Evolutionary conservation across 1,284 basidiomycete species (phyloP), one percentile per base, ranked within the genome.

Genomic region (Cutaneotrichosporon cutaneum): DNA sequence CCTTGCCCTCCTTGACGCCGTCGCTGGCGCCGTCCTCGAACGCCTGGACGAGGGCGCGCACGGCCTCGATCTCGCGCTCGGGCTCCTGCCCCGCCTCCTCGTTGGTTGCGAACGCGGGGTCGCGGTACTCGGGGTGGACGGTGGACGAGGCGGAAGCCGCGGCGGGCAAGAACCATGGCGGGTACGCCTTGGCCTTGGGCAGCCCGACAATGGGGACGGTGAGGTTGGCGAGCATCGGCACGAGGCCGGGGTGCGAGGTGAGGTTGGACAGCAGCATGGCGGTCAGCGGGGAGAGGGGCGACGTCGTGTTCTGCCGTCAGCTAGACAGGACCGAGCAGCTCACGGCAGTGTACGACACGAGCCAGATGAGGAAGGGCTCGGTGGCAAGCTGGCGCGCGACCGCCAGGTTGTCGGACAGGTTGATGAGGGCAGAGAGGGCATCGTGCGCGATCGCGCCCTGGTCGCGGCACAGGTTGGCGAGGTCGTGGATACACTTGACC

Each of bases 221-320:
- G 35, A 94, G 81, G 3, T 83, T 82, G 4, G 94, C 82, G 11
- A 97, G 80, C 1, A 83, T 77, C 3, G 86, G 82, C 65, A 89
- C 88, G 54, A 90, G 85, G 0, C 84, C 81, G 5, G 91, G 84
- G 57, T 91, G 87, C 14, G 90, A 86, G 16, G 93, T 92, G 48
- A 98, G 82, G 79, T 99, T 99, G 21, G 94, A 97, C 7, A 99
- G 84, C 1, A 99, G 84, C 96, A 99, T 99, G 33, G 92, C 87
- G 1, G 94, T 93, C 11, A 98, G 85, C 81, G 98, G 95, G 33
- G 94, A 92, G 21, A 97, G 87, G 58, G 91, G 86, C 4, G 94
- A 89, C 65, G 90, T 86, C 7, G 90, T 88, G 79, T 95, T 61
- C 94, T 96, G 69, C 11, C 11, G 54, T 68, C 54, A 69, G 64